Base-by-base conservation (phyloP, 805 yeast genomes). In the Saturnispora saitoi region DNA sequence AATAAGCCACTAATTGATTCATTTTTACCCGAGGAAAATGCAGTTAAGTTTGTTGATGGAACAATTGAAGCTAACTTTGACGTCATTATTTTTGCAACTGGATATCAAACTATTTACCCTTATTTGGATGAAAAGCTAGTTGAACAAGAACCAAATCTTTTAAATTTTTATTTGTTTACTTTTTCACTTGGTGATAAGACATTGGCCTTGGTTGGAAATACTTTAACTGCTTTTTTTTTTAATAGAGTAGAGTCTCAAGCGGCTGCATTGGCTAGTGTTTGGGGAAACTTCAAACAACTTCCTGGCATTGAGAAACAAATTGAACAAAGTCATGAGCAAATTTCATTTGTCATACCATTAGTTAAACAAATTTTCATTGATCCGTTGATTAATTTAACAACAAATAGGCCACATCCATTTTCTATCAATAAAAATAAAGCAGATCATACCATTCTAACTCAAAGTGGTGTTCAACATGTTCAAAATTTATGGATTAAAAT, bases 181-280 rank as follows among this genome's bases (percentile, higher is more conserved):
- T 72, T 73, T 53, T 52, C 66, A 4, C 58, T 68, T 19, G 65
- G 59, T 4, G 78, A 73, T 54, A 73, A 75, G n/a, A 66, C 75
- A 0, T 56, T 73, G 20, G 73, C 71, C 0, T 54, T 66, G 6
- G 67, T 68, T 19, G 77, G 77, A 4, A 63, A 68, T 8, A 60
- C 72, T 4, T 55, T 70, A 10, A 70, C 78, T 1, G 68, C 72
- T 3, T 59, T 72, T 36, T 69, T 70, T 47, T 76, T 76, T 63
- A 70, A 72, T 46, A 64, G 74, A 12, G 72, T 75, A 45, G 83
- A 78, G 54, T 62, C 74, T 0, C 65, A 69, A 44, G 74, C 78
- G 1, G 74, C 79, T 8, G 79, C 80, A 1, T 57, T 77, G 34
- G 77, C 78, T 15, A 81, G 81, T 4, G 71, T 75, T 8, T 77